Percentiles rank a stretch among this genome's conserved stretches.
phyloP scores from a whole-genome alignment of 495 filamentous ascomycete genomes.

The Aspergillus asperescens region DNA sequence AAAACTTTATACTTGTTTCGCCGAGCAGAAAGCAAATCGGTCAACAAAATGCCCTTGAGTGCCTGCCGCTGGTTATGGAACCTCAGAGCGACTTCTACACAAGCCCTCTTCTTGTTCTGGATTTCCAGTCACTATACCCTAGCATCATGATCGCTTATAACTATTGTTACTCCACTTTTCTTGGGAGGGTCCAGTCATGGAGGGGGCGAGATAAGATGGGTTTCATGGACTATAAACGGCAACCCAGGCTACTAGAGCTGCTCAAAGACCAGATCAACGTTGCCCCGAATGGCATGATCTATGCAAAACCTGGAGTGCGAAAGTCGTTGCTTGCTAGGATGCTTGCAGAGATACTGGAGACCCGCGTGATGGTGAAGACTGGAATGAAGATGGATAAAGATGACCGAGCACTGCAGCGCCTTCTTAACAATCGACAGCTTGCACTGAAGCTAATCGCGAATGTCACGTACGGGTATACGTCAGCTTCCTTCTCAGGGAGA shows the following conservation, averaged over 20 bases:
- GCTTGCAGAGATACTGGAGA: conserved; percentile 93
- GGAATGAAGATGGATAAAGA: conserved; percentile 95
- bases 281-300: conserved; percentile 95
- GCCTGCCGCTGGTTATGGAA: conserved; percentile 94
- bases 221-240: conserved; percentile 75
- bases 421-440: conserved; percentile 89
- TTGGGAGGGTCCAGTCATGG: conserved; percentile 81
- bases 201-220: conserved; percentile 92
- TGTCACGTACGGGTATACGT: conserved; percentile 97
- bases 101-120: conserved; percentile 82
- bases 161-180: conserved; percentile 96
- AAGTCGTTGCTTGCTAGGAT: conserved; percentile 94
- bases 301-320: conserved; percentile 75
- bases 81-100: conserved; percentile 92
- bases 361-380: conserved; percentile 94
- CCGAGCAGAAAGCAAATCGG: conserved; percentile 90
- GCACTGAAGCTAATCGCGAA: conserved; percentile 97
- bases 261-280: conserved; percentile 87
- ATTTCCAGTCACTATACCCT: conserved; percentile 95
- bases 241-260: conserved; percentile 68
- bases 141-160: conserved; percentile 99
- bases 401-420: conserved; percentile 76
- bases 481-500: conserved; percentile 87
- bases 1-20: conserved; percentile 86
- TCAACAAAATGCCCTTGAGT: conserved; percentile 90